Evolutionary conservation across 2,329 filamentous ascomycete species (phyloP).

Genomic region (Aspergillus sclerotialis): DNA sequence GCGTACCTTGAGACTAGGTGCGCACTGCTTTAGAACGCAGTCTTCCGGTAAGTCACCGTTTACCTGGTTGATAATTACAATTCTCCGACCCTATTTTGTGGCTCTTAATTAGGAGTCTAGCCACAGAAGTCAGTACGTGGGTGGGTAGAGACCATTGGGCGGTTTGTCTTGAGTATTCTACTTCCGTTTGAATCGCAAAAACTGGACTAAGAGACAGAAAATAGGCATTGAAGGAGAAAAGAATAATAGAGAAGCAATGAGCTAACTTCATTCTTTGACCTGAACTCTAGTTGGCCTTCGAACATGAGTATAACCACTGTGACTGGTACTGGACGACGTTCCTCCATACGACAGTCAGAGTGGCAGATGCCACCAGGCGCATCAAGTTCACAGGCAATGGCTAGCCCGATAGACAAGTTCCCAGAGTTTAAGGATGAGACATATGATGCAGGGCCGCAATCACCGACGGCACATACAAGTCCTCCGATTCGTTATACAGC

Average conservation of each 20-base stretch:
- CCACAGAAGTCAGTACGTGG: constrained; percentile 5
- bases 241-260: too few relatives aligned
- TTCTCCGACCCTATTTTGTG: too few relatives aligned
- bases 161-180: constrained; percentile 1
- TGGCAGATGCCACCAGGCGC: constrained; percentile 23
- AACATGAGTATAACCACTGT: constrained; percentile 36
- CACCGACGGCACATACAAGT: constrained; percentile 16
- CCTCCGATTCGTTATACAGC: constrained; percentile 24
- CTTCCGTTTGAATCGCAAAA: too few relatives aligned
- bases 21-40: too few relatives aligned
- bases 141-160: constrained; percentile 4
- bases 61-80: too few relatives aligned
- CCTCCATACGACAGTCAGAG: constrained; percentile 31
- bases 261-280: too few relatives aligned
- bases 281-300: constrained; percentile 2
- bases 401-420: constrained; percentile 36
- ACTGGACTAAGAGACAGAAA: too few relatives aligned
- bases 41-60: too few relatives aligned
- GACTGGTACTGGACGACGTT: constrained; percentile 32
- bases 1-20: too few relatives aligned
- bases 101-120: too few relatives aligned
- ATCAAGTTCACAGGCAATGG: constrained; percentile 23
- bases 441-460: constrained; percentile 20
- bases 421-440: constrained; percentile 35
- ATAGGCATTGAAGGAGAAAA: too few relatives aligned